A percentile compares a stretch with the other conserved stretches of the same genome.
Evolutionary conservation across 2,329 filamentous ascomycete genomes (phyloP).

Genomic region (Thelonectria rubi): DNA sequence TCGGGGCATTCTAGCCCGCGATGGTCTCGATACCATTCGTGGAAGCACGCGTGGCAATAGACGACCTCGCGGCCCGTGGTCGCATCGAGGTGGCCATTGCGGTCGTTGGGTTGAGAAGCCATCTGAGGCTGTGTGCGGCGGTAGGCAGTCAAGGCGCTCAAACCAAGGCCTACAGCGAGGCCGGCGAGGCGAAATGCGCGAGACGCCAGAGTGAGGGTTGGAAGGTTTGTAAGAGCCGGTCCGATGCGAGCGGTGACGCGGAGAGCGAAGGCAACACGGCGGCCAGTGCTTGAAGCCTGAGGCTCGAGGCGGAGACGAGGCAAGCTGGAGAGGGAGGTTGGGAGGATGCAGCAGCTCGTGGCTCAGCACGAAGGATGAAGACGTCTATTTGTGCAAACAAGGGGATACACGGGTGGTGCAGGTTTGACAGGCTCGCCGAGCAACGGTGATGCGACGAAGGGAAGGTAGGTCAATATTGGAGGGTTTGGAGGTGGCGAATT

Average conservation of each 20-base stretch:
- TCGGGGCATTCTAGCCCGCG: slow-evolving; percentile 75
- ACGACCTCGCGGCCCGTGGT: slow-evolving; percentile 73
- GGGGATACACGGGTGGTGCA: slow-evolving; percentile 5
- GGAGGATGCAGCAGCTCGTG: background rate
- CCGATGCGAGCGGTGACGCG: slow-evolving; percentile 15
- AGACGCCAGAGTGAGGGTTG: slow-evolving; percentile 61
- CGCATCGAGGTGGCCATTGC: slow-evolving; percentile 58
- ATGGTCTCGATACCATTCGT: slow-evolving; percentile 83
- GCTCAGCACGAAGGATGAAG: background rate
- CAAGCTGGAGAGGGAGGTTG: background rate
- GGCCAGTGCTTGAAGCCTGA: background rate
- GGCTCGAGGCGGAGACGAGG: background rate
- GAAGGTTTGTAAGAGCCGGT: background rate
- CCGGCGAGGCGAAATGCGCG: slow-evolving; percentile 63
- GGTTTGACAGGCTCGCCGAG: background rate
- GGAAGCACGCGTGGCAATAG: slow-evolving; percentile 82
- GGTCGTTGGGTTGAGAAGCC: slow-evolving; percentile 43
- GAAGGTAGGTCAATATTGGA: background rate
- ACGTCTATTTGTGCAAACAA: background rate
- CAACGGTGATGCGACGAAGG: background rate
- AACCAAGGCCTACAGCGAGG: slow-evolving; percentile 66
- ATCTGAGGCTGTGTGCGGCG: slow-evolving; percentile 57
- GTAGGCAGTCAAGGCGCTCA: slow-evolving; percentile 65
- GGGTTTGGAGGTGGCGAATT: background rate
- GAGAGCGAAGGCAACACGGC: slow-evolving; percentile 1